These are phyloP conservation scores for Parachlorella kessleri DNA, from an alignment of 139 green algal genomes.

Conservation along the genomic window DNA sequence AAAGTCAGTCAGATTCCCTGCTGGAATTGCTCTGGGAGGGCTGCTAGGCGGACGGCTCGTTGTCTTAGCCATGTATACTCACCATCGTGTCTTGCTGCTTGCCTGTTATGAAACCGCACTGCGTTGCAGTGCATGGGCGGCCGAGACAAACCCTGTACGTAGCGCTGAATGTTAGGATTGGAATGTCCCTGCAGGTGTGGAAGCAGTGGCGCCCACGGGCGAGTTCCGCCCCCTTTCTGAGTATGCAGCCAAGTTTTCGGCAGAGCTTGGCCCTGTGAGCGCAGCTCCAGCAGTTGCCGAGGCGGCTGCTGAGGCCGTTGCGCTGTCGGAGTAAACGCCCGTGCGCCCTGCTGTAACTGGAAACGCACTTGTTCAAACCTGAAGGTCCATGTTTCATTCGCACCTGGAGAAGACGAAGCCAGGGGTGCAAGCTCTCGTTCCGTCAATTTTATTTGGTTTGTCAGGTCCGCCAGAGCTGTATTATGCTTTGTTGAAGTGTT, in stretches of 20 bases:
- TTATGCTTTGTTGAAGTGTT: too few relatives aligned
- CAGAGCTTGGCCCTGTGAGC: neutral
- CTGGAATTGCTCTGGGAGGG: too few relatives aligned
- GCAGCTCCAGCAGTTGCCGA: neutral
- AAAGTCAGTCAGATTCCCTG: too few relatives aligned
- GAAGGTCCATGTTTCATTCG: slow-evolving; percentile 1
- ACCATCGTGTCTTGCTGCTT: too few relatives aligned
- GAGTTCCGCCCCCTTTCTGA: slow-evolving; percentile 15
- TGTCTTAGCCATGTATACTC: too few relatives aligned
- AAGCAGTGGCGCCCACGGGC: neutral
- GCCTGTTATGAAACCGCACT: too few relatives aligned
- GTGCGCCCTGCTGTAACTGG: too few relatives aligned
- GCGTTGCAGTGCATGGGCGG: too few relatives aligned
- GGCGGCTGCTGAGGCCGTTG: neutral
- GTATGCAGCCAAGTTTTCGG: slow-evolving; percentile 27
- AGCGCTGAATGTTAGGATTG: too few relatives aligned
- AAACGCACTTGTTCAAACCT: neutral
- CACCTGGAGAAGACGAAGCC: neutral
- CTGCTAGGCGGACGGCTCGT: too few relatives aligned
- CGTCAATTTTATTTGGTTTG: neutral
- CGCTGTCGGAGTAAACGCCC: neutral
- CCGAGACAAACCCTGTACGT: too few relatives aligned
- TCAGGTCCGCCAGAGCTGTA: too few relatives aligned
- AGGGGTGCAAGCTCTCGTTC: neutral
- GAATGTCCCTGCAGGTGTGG: slow-evolving; percentile 14